phyloP scores from a whole-genome alignment of 2,329 filamentous ascomycete genomes.

The Ascocoryne sarcoides region DNA sequence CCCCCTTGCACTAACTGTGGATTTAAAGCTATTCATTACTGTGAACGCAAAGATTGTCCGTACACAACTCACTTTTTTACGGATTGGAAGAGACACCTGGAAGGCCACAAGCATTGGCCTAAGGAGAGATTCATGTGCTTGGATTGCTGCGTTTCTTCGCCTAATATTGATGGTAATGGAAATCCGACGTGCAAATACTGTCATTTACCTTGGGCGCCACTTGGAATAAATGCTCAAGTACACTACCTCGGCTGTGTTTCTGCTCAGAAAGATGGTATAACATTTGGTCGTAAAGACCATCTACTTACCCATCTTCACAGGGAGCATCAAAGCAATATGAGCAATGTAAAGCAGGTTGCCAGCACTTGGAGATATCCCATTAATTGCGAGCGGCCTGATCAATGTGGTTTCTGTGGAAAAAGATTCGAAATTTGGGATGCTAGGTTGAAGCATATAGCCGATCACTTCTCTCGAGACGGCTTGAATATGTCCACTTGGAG shows the following conservation, averaged over 20 bases:
- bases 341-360: constrained; percentile 4
- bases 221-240: neutral
- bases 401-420: constrained; percentile 9
- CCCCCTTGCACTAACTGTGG: constrained; percentile 1
- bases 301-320: constrained; percentile 11
- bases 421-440: constrained; percentile 10
- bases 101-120: constrained; percentile 10
- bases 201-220: neutral
- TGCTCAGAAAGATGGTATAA: constrained; percentile 6
- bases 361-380: constrained; percentile 9
- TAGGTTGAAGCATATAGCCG: constrained; percentile 11
- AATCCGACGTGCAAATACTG: constrained; percentile 9
- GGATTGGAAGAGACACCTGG: constrained; percentile 15
- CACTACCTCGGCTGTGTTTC: constrained; percentile 10
- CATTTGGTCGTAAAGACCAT: constrained; percentile 12
- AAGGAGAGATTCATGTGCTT: constrained; percentile 14
- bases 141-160: constrained; percentile 3
- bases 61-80: constrained; percentile 6
- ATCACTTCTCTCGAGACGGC: constrained; percentile 5
- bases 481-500: constrained; percentile 1
- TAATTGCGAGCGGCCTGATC: constrained; percentile 10
- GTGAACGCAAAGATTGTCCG: constrained; percentile 3
- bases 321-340: constrained; percentile 5
- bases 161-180: constrained; percentile 1
- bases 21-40: constrained; percentile 2